Evolutionary conservation across 108 stramenopile genomes (phyloP).

Genomic region (Asterionellopsis glacialis): DNA sequence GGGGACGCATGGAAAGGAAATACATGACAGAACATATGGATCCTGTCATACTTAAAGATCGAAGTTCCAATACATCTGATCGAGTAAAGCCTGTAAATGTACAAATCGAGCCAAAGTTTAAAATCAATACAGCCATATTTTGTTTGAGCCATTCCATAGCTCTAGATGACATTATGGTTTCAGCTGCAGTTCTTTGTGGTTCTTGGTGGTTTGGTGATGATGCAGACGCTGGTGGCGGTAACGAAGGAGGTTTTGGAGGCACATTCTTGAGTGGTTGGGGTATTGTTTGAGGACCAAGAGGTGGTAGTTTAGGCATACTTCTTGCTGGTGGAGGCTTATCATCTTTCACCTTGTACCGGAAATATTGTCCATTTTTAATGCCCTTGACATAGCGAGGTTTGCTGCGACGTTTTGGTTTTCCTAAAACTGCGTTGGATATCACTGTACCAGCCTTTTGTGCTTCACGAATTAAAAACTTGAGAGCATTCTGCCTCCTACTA

Average conservation of each 20-base stretch:
- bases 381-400: constrained; percentile 11
- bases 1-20: constrained; percentile 9
- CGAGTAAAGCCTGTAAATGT: constrained; percentile 69
- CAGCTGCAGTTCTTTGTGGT: no score
- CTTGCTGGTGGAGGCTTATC: constrained; percentile 1
- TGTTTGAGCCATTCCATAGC: constrained; percentile 29
- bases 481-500: no score
- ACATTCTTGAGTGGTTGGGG: background rate
- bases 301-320: constrained; percentile 19
- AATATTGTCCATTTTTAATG: constrained; percentile 30
- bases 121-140: constrained; percentile 51
- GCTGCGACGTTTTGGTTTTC: background rate
- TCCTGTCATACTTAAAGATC: constrained; percentile 53
- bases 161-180: no score
- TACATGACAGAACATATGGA: constrained; percentile 42
- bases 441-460: no score
- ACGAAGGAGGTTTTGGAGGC: no score
- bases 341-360: constrained; percentile 20
- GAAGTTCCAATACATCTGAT: constrained; percentile 67
- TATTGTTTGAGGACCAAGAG: background rate
- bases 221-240: no score
- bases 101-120: constrained; percentile 70
- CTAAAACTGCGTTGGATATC: no score
- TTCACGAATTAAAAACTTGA: no score
- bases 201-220: no score